Evolutionary conservation across 805 yeast genomes (phyloP), one percentile per base, ranked within the genome.

Genomic region (Kluyveromyces aestuarii): DNA sequence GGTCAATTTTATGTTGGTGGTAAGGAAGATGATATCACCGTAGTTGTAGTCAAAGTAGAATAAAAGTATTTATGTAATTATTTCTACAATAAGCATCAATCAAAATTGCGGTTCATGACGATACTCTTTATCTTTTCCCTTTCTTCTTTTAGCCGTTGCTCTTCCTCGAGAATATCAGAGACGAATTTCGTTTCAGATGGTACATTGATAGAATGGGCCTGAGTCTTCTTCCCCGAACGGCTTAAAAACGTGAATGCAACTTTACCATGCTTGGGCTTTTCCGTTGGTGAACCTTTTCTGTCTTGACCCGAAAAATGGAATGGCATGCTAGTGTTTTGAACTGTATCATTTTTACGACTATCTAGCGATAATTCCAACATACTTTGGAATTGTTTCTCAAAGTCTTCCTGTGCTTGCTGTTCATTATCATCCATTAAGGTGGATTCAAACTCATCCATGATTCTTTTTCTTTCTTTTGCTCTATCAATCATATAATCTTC

Each of bases 11-110:
- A 86, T 60, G 72, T 80, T 50, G 98, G 99, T 35, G 99, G 99
- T 13, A 91, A 91, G 69, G 95, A 89, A 42, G 99, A 91, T 68
- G 99, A 91, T 66, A 84, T 93, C 37, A 88, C 98, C 1, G 79
- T 84, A 16, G 84, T 90, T 1, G 74, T 87, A 59, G 81, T 88
- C 41, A 76, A 79, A 59, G 88, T 86, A 33, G 71, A 63, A n/a
- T 66, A 48, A 51, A 6, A 3, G 30, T 27, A 30, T 36, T 25
- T 36, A 35, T 25, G 27, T 16, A 37, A 37, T 19, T 42, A 21
- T 37, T 14, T 13, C 27, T 19, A 21, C n/a, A 21, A 9, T 30
- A 27, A 27, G 38, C 41, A 46, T 55, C 60, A 66, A 43, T 68
- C 71, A 51, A 58, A 70, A 6, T 63, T 59, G 19, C 66, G 52